Evolutionary conservation across 495 filamentous ascomycete species (phyloP).

Genomic region (Staphylotrichum longicolle): DNA sequence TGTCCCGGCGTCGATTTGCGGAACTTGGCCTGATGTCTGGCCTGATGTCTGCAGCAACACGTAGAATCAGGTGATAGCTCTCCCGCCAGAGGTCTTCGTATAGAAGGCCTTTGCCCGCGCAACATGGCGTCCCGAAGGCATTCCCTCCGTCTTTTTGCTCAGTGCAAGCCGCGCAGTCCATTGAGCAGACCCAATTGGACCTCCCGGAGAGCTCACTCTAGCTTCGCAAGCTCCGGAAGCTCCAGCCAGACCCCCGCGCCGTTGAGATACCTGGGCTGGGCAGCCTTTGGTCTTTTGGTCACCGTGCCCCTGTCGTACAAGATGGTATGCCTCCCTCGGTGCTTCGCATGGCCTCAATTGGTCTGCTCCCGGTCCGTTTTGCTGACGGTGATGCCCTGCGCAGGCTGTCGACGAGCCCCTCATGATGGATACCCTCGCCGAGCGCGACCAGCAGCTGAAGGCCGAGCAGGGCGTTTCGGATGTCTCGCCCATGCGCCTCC

Average conservation of each 20-base stretch:
- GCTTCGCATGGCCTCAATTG: not conserved
- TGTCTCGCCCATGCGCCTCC: slow-evolving; percentile 89
- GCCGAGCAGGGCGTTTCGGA: slow-evolving; percentile 63
- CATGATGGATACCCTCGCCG: slow-evolving; percentile 58
- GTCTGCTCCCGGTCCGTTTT: not conserved
- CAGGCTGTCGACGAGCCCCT: slow-evolving; percentile 42
- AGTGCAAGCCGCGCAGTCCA: slow-evolving; percentile 26
- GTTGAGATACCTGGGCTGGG: slow-evolving; percentile 26
- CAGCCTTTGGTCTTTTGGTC: slow-evolving; percentile 30
- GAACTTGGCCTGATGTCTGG: slow-evolving; percentile 15
- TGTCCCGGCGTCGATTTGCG: too few relatives aligned
- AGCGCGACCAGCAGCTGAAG: slow-evolving; percentile 65
- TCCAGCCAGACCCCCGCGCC: slow-evolving; percentile 16
- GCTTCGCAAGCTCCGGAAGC: slow-evolving; percentile 14
- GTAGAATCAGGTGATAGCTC: slow-evolving; percentile 28
- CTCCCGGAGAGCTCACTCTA: slow-evolving; percentile 25
- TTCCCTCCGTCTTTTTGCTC: slow-evolving; percentile 28
- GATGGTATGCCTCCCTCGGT: slow-evolving; percentile 28
- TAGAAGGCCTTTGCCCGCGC: slow-evolving; percentile 13
- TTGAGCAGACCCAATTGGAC: slow-evolving; percentile 17
- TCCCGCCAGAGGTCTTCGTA: slow-evolving; percentile 5
- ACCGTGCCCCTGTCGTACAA: slow-evolving; percentile 31
- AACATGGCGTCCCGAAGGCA: slow-evolving; percentile 30
- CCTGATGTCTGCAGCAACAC: slow-evolving; percentile 27
- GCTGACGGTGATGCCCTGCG: slow-evolving; percentile 9